Conservation (phyloP, 768 basidiomycete species). For the Tulasnella calospora region DNA sequence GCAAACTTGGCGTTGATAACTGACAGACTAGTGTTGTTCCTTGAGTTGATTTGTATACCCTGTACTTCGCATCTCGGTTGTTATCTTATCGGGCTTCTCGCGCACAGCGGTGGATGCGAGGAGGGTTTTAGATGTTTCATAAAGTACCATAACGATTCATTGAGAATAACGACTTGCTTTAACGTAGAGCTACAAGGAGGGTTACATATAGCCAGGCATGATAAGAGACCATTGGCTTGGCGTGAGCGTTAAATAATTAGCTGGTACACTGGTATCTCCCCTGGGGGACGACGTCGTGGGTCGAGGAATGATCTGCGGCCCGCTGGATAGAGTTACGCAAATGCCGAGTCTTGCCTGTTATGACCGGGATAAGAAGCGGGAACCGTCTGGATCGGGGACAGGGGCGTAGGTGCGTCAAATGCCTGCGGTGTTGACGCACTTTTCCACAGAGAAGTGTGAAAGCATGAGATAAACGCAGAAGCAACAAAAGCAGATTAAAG, state of each 20-base stretch:
- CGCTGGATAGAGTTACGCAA: background rate
- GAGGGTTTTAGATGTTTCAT: background rate
- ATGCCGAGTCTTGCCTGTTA: background rate
- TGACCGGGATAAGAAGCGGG: background rate
- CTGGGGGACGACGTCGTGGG: background rate
- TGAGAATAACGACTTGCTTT: background rate
- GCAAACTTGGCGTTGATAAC: background rate
- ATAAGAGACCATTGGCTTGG: background rate
- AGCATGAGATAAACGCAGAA: background rate
- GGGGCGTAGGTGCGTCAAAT: background rate
- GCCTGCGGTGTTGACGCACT: background rate
- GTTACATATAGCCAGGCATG: background rate
- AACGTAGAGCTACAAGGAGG: background rate
- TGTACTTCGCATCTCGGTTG: background rate
- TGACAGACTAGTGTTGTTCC: background rate
- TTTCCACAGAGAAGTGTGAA: background rate
- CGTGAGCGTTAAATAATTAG: background rate
- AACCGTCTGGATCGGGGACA: conserved; percentile 6
- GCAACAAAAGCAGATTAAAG: background rate
- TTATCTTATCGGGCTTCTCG: background rate
- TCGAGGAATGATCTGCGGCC: background rate
- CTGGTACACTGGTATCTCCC: background rate
- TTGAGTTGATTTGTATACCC: background rate
- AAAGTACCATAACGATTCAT: background rate
- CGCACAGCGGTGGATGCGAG: background rate